Evolutionary conservation across 306 rosid species (phyloP).

Genomic region (Styphnolobium japonicum): DNA sequence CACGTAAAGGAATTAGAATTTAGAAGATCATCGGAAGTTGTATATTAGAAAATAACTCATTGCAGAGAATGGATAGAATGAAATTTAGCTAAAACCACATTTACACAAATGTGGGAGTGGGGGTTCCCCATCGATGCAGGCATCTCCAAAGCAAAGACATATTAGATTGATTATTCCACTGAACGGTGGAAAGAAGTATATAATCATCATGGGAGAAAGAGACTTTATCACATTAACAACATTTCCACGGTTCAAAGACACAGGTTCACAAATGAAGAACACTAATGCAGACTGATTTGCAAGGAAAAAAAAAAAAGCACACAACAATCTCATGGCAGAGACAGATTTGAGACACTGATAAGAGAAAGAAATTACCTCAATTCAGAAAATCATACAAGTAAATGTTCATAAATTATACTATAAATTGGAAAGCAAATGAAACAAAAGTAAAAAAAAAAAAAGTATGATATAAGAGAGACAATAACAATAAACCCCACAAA

Average conservation of each 20-base stretch:
- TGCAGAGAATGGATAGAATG: neutral
- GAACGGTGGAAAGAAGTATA: neutral
- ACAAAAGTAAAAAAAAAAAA: conserved; percentile 42
- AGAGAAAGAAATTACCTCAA: conserved; percentile 37
- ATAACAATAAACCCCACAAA: conserved; percentile 63
- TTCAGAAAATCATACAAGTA: conserved; percentile 68
- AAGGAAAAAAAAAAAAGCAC: neutral
- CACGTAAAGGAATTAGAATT: neutral
- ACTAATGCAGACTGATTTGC: neutral
- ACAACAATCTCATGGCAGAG: conserved; percentile 14
- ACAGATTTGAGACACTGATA: conserved; percentile 17
- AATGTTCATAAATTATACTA: conserved; percentile 81
- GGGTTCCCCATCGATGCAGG: neutral
- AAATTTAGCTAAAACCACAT: neutral
- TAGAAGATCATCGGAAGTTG: neutral
- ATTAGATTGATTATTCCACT: neutral
- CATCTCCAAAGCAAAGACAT: neutral
- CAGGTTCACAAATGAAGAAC: neutral
- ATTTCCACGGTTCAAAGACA: neutral
- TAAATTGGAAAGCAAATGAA: conserved; percentile 52
- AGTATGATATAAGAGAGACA: conserved; percentile 66
- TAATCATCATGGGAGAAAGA: neutral
- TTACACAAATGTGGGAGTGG: neutral
- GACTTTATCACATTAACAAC: neutral
- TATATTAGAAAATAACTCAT: neutral